Conservation (phyloP, 108 stramenopile genomes). For the Cyclotella baltica region DNA sequence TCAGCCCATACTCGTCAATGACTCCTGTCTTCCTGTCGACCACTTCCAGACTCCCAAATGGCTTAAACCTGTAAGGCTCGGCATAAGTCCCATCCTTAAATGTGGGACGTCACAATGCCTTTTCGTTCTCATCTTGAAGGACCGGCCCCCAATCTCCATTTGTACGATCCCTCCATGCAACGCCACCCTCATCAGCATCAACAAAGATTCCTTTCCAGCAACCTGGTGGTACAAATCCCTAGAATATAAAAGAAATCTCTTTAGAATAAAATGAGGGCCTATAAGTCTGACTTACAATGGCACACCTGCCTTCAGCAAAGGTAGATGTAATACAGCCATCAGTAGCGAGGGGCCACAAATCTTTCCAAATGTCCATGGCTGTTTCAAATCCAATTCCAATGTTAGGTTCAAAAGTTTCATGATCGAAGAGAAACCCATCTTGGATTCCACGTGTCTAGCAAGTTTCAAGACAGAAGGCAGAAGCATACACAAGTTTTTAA, state of each 20-base stretch:
- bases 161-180: constrained; percentile 27
- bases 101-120: constrained; percentile 36
- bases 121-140: constrained; percentile 30
- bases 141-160: constrained; percentile 19
- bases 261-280: constrained; percentile 1
- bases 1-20: constrained; percentile 30
- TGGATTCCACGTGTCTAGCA: constrained; percentile 35
- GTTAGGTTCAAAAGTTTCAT: constrained; percentile 29
- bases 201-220: constrained; percentile 48
- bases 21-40: constrained; percentile 39
- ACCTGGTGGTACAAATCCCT: constrained; percentile 41
- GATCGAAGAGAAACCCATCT: constrained; percentile 49
- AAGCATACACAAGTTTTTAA: too few relatives aligned
- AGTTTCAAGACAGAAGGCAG: too few relatives aligned
- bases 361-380: constrained; percentile 54
- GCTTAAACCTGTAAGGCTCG: constrained; percentile 46
- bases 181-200: constrained; percentile 35
- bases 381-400: constrained; percentile 46
- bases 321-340: constrained; percentile 42
- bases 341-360: constrained; percentile 34
- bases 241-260: too few relatives aligned
- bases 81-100: constrained; percentile 48
- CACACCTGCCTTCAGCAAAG: constrained; percentile 44
- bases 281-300: constrained; percentile 18
- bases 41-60: constrained; percentile 46